These are phyloP conservation scores for Chlorophyllum brunneum DNA, from an alignment of 768 basidiomycete genomes.

Conservation along the genomic window DNA sequence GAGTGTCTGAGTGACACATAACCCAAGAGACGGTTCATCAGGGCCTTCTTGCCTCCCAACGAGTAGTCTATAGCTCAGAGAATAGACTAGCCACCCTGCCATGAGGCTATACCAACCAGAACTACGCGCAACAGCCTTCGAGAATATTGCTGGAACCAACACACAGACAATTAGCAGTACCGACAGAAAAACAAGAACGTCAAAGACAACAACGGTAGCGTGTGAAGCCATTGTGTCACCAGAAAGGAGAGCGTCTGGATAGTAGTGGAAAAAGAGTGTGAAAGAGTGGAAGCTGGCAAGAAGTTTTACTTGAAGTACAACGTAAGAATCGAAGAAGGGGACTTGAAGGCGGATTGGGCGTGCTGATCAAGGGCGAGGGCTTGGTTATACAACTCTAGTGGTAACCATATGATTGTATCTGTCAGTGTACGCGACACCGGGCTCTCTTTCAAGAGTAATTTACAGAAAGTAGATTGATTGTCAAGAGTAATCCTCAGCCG, in stretches of 20 bases:
- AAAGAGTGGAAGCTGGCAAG: not conserved
- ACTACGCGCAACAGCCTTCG: not conserved
- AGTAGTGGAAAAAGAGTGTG: not conserved
- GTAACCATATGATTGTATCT: too few species aligned
- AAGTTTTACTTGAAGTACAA: too few species aligned
- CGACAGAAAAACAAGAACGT: not conserved
- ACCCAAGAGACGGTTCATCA: not conserved
- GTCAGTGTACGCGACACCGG: too few species aligned
- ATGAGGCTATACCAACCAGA: constrained; percentile 9
- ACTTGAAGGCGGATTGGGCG: too few species aligned
- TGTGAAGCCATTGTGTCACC: not conserved
- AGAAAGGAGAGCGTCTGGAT: not conserved
- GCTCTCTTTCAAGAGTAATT: too few species aligned
- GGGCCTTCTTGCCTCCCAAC: constrained; percentile 2
- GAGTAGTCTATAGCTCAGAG: constrained; percentile 5
- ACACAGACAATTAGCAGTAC: not conserved
- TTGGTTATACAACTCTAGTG: too few species aligned
- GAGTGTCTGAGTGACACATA: constrained; percentile 8
- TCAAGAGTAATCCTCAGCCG: too few species aligned
- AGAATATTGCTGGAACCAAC: constrained; percentile 1
- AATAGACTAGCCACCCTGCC: constrained; percentile 2
- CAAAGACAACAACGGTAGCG: not conserved
- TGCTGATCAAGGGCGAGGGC: too few species aligned
- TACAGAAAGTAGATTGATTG: too few species aligned
- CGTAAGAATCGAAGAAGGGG: not conserved